phyloP scores from a whole-genome alignment of 371 early-diverging fungal species.

The Rhizomucor pusillus region DNA sequence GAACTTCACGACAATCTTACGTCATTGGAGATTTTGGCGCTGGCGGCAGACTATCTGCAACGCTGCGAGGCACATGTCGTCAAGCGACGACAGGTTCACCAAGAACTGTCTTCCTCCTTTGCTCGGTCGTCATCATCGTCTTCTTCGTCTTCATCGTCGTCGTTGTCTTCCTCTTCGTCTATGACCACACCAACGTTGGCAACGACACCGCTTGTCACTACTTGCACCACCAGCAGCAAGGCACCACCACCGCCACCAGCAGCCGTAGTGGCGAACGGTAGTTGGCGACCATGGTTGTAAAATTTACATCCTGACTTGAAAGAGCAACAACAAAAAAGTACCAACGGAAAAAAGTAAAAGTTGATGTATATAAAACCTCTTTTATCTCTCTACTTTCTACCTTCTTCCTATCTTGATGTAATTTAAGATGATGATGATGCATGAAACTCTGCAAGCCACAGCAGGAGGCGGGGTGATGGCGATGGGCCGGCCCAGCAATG shows the following conservation, averaged over 20 bases:
- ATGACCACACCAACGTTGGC: not conserved
- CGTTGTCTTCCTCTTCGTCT: not conserved
- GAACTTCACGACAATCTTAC: slow-evolving; percentile 25
- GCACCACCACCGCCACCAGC: slow-evolving; percentile 3
- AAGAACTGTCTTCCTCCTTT: too few species aligned
- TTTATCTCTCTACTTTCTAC: slow-evolving; percentile 5
- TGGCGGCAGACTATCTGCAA: slow-evolving; percentile 50
- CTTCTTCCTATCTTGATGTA: not conserved
- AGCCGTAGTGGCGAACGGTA: slow-evolving; percentile 2
- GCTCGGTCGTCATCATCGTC: not conserved
- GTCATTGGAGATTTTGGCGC: slow-evolving; percentile 44
- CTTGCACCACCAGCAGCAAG: not conserved
- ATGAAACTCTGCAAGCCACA: too few species aligned
- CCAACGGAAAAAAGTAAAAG: not conserved
- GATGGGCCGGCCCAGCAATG: too few species aligned
- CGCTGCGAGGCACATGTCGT: slow-evolving; percentile 28
- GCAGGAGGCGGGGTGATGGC: too few species aligned
- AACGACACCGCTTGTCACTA: slow-evolving; percentile 2
- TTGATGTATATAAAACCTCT: not conserved
- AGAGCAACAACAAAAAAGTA: not conserved
- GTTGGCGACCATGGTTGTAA: slow-evolving; percentile 24
- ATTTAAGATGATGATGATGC: not conserved
- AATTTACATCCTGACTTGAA: too few species aligned
- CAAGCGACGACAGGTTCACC: slow-evolving; percentile 1
- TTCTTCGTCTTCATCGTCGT: not conserved